Evolutionary conservation across 2,329 filamentous ascomycete genomes (phyloP).

Genomic region (Alternaria arborescens): DNA sequence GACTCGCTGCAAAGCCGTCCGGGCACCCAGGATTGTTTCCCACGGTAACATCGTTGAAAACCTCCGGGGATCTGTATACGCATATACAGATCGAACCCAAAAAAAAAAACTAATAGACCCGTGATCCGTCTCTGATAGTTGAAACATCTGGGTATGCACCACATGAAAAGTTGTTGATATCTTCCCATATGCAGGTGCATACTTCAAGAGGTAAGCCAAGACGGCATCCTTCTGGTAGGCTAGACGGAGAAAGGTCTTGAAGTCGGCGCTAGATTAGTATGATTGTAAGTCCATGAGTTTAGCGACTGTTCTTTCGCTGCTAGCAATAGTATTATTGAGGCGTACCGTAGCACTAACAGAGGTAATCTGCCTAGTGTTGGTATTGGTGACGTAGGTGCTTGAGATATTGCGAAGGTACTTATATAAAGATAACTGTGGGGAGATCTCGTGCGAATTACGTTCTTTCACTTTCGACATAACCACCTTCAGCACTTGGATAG

Average conservation of each 20-base stretch:
- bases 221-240: slow-evolving; percentile 53
- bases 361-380: slow-evolving; percentile 51
- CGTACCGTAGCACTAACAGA: slow-evolving; percentile 65
- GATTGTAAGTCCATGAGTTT: slow-evolving; percentile 9
- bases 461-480: slow-evolving; percentile 28
- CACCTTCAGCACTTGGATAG: no score
- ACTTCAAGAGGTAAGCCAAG: slow-evolving; percentile 14
- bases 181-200: slow-evolving; percentile 18
- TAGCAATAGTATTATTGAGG: slow-evolving; percentile 33
- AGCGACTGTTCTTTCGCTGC: slow-evolving; percentile 57
- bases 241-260: slow-evolving; percentile 57
- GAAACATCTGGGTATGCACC: slow-evolving; percentile 69
- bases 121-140: slow-evolving; percentile 59
- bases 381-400: neutral
- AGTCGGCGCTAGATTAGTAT: slow-evolving; percentile 51
- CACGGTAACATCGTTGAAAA: slow-evolving; percentile 53
- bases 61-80: slow-evolving; percentile 25
- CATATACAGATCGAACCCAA: slow-evolving; percentile 60
- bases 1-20: slow-evolving; percentile 34
- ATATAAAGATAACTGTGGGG: slow-evolving; percentile 72
- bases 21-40: slow-evolving; percentile 47
- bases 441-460: slow-evolving; percentile 65
- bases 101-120: slow-evolving; percentile 65
- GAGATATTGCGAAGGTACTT: neutral
- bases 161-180: slow-evolving; percentile 48